Base-by-base conservation (phyloP, 257 asterid genomes). In the Galeopsis tetrahit region DNA sequence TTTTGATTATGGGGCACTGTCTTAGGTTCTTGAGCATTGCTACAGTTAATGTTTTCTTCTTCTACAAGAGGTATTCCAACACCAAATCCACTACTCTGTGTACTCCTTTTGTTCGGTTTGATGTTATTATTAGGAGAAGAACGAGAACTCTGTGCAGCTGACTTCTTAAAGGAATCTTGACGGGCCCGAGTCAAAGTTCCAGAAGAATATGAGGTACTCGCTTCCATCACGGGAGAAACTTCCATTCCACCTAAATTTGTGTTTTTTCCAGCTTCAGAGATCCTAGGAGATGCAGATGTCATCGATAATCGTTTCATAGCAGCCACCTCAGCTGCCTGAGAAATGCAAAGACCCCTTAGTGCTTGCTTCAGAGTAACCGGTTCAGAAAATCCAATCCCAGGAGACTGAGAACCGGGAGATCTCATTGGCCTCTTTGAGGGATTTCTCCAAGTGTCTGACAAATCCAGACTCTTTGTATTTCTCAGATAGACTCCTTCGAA, bases 241-340 rank as follows among this genome's bases (percentile, higher is more conserved):
- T 74, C 82, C 3, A 39, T 56, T 79, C 79, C 69, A 11, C 73
- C 65, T 62, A 75, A 68, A 66, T 71, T 80, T 34, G 80, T 60
- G 70, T 58, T 46, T 71, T 78, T 86, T 51, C 90, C 93, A 57
- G 85, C 75, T 78, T 88, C 96, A 6, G 85, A 86, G 52, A 87
- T 31, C 64, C 96, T 78, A 14, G 97, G 98, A 81, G 98, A 87
- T 6, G 96, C 93, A 34, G 89, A 82, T 33, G 90, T 74, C 82
- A 82, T 80, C 17, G 96, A 81, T 13, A 84, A 46, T 44, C 98
- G 82, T 79, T 86, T 94, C 55, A 77, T 73, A 31, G 95, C 93
- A 52, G 98, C 98, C 86, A 83, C 81, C 82, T 94, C 98, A 1
- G 96, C 94, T 13, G 97, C 98, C 82, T 91, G 98, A 39, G 98